These are phyloP conservation scores for Rutstroemia sp. DNA, from an alignment of 2,329 filamentous ascomycete genomes.

Conservation along the genomic window DNA sequence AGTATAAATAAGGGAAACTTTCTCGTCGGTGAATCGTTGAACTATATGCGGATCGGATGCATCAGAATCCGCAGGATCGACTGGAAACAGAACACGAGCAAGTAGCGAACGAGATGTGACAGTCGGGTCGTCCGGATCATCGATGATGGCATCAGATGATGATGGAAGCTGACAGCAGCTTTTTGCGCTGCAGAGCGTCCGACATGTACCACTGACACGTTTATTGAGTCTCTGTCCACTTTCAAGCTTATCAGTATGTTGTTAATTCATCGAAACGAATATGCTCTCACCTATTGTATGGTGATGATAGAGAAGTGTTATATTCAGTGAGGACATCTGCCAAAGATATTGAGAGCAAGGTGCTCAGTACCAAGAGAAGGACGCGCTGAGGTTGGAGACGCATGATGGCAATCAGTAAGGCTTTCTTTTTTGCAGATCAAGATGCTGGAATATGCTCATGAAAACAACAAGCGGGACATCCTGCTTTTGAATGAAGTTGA, in stretches of 20 bases:
- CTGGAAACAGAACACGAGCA: background rate
- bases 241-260: background rate
- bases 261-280: background rate
- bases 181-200: background rate
- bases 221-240: background rate
- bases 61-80: background rate
- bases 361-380: background rate
- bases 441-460: background rate
- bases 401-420: background rate
- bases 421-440: background rate
- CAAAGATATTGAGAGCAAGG: background rate
- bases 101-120: background rate
- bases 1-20: background rate
- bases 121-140: background rate
- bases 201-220: background rate
- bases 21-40: background rate
- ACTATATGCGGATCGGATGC: background rate
- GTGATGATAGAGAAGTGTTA: background rate
- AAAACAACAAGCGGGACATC: background rate
- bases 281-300: background rate
- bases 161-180: background rate
- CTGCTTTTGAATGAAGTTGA: background rate
- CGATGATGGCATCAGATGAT: background rate
- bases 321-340: background rate
- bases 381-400: background rate